Conservation (phyloP, 2,329 filamentous ascomycete species). For the Fusarium haematococcum region DNA sequence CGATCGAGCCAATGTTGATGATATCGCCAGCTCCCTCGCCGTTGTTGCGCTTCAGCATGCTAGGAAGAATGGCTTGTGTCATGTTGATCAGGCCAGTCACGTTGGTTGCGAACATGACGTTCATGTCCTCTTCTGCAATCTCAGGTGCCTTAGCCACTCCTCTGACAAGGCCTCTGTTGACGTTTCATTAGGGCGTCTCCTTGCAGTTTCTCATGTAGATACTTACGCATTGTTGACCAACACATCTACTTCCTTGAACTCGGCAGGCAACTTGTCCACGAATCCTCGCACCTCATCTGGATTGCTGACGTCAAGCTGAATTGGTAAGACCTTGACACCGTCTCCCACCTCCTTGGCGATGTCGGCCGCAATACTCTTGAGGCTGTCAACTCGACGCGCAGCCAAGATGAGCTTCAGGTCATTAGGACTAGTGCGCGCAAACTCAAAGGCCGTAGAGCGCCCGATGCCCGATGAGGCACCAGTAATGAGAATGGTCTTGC, state of each 20-base stretch:
- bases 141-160: constrained; percentile 87
- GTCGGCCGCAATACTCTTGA: constrained; percentile 80
- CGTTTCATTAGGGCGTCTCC: not conserved
- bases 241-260: constrained; percentile 86
- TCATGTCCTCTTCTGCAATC: constrained; percentile 85
- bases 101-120: constrained; percentile 91
- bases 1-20: constrained; percentile 92
- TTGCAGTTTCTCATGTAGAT: rapidly evolving
- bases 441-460: constrained; percentile 83
- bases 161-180: constrained; percentile 81
- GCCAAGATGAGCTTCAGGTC: constrained; percentile 87
- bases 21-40: constrained; percentile 85
- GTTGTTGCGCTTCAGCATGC: constrained; percentile 80
- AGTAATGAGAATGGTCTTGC: constrained; percentile 93
- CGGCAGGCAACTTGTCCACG: constrained; percentile 78
- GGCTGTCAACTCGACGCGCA: constrained; percentile 81
- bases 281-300: constrained; percentile 79
- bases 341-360: constrained; percentile 81
- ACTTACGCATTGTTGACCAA: constrained; percentile 95
- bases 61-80: constrained; percentile 88
- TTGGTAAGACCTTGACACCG: constrained; percentile 83
- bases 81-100: constrained; percentile 95
- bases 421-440: constrained; percentile 84
- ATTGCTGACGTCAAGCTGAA: constrained; percentile 88
- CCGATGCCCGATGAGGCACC: constrained; percentile 96